Conservation (phyloP, 805 yeast genomes). For the Kodamaea jinghongensis region DNA sequence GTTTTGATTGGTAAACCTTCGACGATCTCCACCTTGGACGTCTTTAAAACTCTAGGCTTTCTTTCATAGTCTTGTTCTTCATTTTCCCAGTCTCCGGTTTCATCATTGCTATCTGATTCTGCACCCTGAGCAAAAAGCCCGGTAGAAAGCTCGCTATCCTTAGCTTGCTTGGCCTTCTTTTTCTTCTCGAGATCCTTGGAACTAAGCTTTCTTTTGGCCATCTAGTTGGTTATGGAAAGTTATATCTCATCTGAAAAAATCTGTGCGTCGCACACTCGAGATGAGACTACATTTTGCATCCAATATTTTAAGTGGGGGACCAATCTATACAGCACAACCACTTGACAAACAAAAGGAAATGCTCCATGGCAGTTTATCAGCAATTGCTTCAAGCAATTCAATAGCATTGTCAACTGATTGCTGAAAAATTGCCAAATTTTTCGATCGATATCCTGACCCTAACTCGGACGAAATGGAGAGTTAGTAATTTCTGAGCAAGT, state of each 20-base stretch:
- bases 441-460: too few relatives aligned
- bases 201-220: conserved; percentile 34
- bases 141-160: conserved; percentile 38
- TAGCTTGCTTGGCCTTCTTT: conserved; percentile 37
- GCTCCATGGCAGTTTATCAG: too few relatives aligned
- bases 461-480: too few relatives aligned
- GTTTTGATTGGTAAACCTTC: conserved; percentile 81
- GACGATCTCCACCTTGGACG: conserved; percentile 41
- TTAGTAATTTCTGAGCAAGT: too few relatives aligned
- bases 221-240: conserved; percentile 8
- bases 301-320: too few relatives aligned
- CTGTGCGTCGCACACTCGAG: conserved; percentile 5
- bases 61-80: conserved; percentile 79
- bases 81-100: conserved; percentile 54
- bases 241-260: background rate
- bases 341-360: too few relatives aligned
- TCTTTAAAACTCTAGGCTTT: conserved; percentile 55
- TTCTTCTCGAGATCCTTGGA: conserved; percentile 27
- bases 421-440: too few relatives aligned
- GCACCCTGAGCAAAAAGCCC: conserved; percentile 29
- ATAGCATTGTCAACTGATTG: too few relatives aligned
- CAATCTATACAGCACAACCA: too few relatives aligned
- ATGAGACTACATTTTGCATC: background rate
- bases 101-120: conserved; percentile 11
- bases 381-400: too few relatives aligned